Evolutionary conservation across 2,329 filamentous ascomycete genomes (phyloP), one percentile per base, ranked within the genome.

Genomic region (Calonectria leucothoes): DNA sequence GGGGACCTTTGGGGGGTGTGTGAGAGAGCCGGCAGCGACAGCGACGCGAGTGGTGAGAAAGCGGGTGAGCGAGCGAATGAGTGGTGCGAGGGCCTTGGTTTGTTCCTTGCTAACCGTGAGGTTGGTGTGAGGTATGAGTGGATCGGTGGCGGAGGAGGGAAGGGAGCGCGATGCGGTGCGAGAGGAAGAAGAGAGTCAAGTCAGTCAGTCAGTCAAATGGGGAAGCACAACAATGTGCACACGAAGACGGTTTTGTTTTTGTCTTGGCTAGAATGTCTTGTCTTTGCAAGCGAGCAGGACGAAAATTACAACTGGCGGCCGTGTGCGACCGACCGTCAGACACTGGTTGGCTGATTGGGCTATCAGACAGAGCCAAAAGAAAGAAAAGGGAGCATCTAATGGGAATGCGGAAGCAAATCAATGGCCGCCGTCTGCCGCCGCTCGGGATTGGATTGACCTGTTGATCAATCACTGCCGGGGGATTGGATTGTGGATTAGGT

Each of bases 91-190:
- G 68, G 57, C 55, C 66, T 33, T 33, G 31, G 59, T 42, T 64
- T 76, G 55, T 61, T 66, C 29, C 57, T 52, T 64, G 35, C 55
- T 23, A 31, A 31, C 55, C 55, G 55, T 48, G 33, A 78, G 69
- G 55, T 72, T 70, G 61, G 63, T 49, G 66, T 69, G 61, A 57
- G 37, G 55, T 39, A 35, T 17, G 49, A 68, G 61, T 70, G 57
- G 77, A 72, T 69, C 57, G 27, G 66, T 66, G 71, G 68, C 71
- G 71, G 75, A 68, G 61, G 48, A 35, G 29, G 39, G 63, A 29
- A 55, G 42, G 39, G 33, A 69, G 17, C 51, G 66, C 31, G 20
- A 20, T 37, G 25, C 25, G 35, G 33, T 48, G 49, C 61, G 42
- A 57, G 42, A 31, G 42, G 27, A 33, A 33, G 51, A 35, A 20